Evolutionary conservation across 2,329 filamentous ascomycete genomes (phyloP).

Genomic region (Aureobasidium sp.): DNA sequence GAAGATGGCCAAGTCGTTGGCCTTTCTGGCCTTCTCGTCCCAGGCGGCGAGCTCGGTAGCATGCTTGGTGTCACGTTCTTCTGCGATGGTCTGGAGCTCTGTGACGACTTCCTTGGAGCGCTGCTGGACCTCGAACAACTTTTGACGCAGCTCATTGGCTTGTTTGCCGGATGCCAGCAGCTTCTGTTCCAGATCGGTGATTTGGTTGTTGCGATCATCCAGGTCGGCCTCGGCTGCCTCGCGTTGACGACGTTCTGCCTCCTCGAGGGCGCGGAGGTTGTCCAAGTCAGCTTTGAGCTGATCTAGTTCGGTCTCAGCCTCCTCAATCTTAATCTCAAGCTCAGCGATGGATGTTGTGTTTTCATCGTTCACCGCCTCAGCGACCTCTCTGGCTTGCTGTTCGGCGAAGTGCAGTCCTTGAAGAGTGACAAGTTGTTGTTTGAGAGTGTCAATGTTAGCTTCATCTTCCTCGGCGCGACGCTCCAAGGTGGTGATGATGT

Average conservation of each 20-base stretch:
- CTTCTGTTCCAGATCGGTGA: conserved; percentile 33
- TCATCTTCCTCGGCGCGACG: conserved; percentile 30
- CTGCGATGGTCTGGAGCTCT: conserved; percentile 29
- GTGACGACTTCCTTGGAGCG: conserved; percentile 32
- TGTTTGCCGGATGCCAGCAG: conserved; percentile 35
- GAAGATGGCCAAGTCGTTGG: conserved; percentile 29
- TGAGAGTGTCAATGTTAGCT: conserved; percentile 28
- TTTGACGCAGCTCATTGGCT: conserved; percentile 41
- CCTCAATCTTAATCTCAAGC: conserved; percentile 29
- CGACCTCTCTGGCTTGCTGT: conserved; percentile 24
- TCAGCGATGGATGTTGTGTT: conserved; percentile 31
- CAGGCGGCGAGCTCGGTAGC: conserved; percentile 28
- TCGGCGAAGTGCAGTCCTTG: conserved; percentile 30
- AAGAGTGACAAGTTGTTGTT: conserved; percentile 26
- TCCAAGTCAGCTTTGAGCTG: conserved; percentile 28
- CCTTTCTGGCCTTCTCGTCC: conserved; percentile 32
- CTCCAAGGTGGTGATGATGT: conserved; percentile 33
- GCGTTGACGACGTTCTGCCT: conserved; percentile 35
- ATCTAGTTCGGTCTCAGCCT: conserved; percentile 25
- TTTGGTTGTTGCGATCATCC: conserved; percentile 34
- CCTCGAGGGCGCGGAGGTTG: conserved; percentile 30
- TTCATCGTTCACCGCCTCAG: conserved; percentile 32
- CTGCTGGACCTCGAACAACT: conserved; percentile 39
- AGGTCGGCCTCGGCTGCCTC: conserved; percentile 36
- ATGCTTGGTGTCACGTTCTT: conserved; percentile 33